A percentile compares a stretch with the other conserved stretches of the same genome.
These are phyloP conservation scores for Podospora appendiculata DNA, from an alignment of 495 filamentous ascomycete species.

Conservation along the genomic window DNA sequence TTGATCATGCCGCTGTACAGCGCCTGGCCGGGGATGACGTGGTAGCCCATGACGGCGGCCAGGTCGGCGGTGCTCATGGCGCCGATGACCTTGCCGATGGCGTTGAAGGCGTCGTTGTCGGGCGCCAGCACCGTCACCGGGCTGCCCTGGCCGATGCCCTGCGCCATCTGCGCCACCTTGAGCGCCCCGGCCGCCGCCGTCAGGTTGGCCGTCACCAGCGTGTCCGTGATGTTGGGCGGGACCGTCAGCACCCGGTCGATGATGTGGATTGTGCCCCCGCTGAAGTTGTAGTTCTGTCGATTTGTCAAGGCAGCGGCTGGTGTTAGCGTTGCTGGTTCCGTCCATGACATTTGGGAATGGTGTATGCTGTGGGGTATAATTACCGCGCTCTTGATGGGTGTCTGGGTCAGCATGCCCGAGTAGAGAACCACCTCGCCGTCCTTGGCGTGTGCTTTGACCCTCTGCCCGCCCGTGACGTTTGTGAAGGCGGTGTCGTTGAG, in stretches of 20 bases:
- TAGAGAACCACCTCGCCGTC: slow-evolving; percentile 29
- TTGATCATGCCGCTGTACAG: slow-evolving; percentile 41
- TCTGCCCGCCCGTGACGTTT: slow-evolving; percentile 35
- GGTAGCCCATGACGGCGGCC: slow-evolving; percentile 46
- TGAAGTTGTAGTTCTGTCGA: slow-evolving; percentile 49
- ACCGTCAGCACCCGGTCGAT: slow-evolving; percentile 52
- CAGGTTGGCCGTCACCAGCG: slow-evolving; percentile 41
- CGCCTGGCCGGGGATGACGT: slow-evolving; percentile 47
- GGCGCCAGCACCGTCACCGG: slow-evolving; percentile 59
- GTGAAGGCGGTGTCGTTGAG: slow-evolving; percentile 43
- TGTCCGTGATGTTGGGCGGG: slow-evolving; percentile 43
- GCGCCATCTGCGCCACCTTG: slow-evolving; percentile 31
- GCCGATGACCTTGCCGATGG: slow-evolving; percentile 40
- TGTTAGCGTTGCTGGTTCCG: neutral
- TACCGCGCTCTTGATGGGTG: slow-evolving; percentile 29
- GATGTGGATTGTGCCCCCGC: slow-evolving; percentile 57
- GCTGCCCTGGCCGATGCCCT: slow-evolving; percentile 27
- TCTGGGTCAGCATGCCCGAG: slow-evolving; percentile 28
- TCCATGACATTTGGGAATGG: no score
- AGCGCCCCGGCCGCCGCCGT: slow-evolving; percentile 53
- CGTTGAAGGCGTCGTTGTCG: slow-evolving; percentile 52
- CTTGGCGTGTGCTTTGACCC: slow-evolving; percentile 20
- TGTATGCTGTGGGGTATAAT: no score
- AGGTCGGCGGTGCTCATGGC: slow-evolving; percentile 42
- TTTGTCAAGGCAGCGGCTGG: neutral